Evolutionary conservation across 352 stramenopile genomes (phyloP), one percentile per base, ranked within the genome.

Genomic region (Phytophthora tubulina): DNA sequence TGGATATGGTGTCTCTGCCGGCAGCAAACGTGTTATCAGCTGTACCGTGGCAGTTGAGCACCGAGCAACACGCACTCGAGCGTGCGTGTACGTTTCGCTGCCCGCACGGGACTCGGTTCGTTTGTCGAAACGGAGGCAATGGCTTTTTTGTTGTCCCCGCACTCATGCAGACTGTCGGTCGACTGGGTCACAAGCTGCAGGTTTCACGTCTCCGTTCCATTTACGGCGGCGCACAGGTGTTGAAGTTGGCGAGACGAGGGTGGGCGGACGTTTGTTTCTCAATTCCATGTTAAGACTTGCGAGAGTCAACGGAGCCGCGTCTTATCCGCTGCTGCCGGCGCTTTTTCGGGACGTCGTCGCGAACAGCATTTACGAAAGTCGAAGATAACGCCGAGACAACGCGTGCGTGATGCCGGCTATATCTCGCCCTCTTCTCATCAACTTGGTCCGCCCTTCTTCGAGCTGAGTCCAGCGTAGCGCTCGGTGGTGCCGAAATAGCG

Each of bases 211-310:
- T 62, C 27, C 32, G 38, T 39, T 53, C 50, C 63, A 76, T 75
- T 73, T 70, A 73, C 54, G 51, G 63, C 46, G 10, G 48, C 65
- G 63, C 52, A 21, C 32, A 67, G 48, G 53, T 63, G 53, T 33
- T 56, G 67, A 27, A 61, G 11, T 8, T 15, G 46, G 54, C 15
- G 48, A 9, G 2, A 21, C 32, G 35, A 56, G n/a, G 45, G 44
- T 15, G 21, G 15, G 39, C 45, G 35, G 39, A 6, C 27, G 63
- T 55, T 59, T 42, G 63, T 72, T 76, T 69, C 63, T 72, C 57
- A n/a, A 32, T 69, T 54, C 63, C 68, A 76, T 68, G 54, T 73
- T 76, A 69, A 73, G 69, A 56, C 57, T 68, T 38, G 4, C 15
- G 39, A 68, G 15, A 14, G 15, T 15, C 63, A 71, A 67, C 61